Conservation (phyloP, 2,329 filamentous ascomycete species). For the Cyanodermella asteris region DNA sequence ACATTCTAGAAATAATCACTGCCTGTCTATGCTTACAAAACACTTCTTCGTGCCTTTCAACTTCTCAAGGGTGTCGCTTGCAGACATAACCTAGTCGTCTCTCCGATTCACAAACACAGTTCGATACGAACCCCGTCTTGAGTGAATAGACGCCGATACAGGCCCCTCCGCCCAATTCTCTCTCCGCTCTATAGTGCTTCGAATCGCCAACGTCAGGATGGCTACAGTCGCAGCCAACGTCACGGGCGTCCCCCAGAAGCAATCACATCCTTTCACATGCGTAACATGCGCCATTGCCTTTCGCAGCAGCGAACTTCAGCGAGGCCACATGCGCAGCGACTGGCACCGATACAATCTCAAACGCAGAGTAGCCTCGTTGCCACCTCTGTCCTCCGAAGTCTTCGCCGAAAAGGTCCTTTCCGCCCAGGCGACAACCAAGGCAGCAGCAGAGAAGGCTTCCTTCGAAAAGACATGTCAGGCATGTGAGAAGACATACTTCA, state of each 20-base stretch:
- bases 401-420: slow-evolving; percentile 93
- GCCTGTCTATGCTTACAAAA: no score
- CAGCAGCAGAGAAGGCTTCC: slow-evolving; percentile 67
- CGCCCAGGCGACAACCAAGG: slow-evolving; percentile 63
- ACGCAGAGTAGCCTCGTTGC: slow-evolving; percentile 71
- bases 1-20: no score
- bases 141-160: no score
- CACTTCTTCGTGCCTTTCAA: no score
- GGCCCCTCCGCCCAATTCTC: no score
- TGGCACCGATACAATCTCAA: slow-evolving; percentile 99
- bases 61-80: no score
- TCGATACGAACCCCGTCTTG: no score
- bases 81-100: no score
- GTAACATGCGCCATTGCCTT: slow-evolving; percentile 97
- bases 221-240: slow-evolving; percentile 11
- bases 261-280: slow-evolving; percentile 81
- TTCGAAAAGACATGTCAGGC: slow-evolving; percentile 66
- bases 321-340: slow-evolving; percentile 91
- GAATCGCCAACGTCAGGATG: no score
- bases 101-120: no score
- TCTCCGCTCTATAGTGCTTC: no score
- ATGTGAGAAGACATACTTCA: slow-evolving; percentile 87
- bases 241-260: no score
- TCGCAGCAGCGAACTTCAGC: slow-evolving; percentile 77
- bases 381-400: slow-evolving; percentile 73